These are phyloP conservation scores for Solanum tacnaense DNA, from an alignment of 257 asterid species.

Conservation along the genomic window DNA sequence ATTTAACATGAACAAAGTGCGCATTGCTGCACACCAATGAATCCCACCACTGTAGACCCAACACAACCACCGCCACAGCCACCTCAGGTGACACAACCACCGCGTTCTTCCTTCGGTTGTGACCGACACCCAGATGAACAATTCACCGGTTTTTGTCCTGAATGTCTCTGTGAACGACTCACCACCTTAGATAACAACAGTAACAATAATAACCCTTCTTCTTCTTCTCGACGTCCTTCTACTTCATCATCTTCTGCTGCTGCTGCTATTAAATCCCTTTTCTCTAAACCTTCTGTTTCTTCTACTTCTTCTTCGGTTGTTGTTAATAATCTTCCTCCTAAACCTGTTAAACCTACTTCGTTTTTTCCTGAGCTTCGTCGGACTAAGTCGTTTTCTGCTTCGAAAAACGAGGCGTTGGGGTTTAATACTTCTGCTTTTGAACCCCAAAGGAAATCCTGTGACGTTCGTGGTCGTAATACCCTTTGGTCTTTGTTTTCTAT, in stretches of 20 bases:
- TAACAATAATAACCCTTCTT: constrained; percentile 11
- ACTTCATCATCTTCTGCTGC: constrained; percentile 54
- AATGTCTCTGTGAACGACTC: constrained; percentile 70
- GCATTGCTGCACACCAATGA: constrained; percentile 31
- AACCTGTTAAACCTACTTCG: constrained; percentile 19
- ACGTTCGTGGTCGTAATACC: constrained; percentile 51
- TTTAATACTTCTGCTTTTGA: constrained; percentile 22
- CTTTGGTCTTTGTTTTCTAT: constrained; percentile 41
- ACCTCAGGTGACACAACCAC: constrained; percentile 48
- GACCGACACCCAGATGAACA: constrained; percentile 58
- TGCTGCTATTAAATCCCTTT: constrained; percentile 52
- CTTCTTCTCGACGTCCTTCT: constrained; percentile 56
- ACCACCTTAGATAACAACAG: constrained; percentile 43
- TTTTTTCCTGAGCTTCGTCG: constrained; percentile 52
- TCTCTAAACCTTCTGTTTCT: constrained; percentile 18
- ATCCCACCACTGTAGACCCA: constrained; percentile 51
- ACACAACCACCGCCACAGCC: constrained; percentile 46
- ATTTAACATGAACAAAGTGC: constrained; percentile 19
- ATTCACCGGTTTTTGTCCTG: constrained; percentile 59
- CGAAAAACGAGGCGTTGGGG: constrained; percentile 58
- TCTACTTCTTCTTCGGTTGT: constrained; percentile 4
- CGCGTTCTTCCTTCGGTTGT: constrained; percentile 55
- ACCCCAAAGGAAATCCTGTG: constrained; percentile 65
- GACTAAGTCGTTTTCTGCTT: constrained; percentile 47
- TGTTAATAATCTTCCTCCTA: constrained; percentile 28